phyloP scores from a whole-genome alignment of 2,329 filamentous ascomycete genomes.

The Hortaea sp. region DNA sequence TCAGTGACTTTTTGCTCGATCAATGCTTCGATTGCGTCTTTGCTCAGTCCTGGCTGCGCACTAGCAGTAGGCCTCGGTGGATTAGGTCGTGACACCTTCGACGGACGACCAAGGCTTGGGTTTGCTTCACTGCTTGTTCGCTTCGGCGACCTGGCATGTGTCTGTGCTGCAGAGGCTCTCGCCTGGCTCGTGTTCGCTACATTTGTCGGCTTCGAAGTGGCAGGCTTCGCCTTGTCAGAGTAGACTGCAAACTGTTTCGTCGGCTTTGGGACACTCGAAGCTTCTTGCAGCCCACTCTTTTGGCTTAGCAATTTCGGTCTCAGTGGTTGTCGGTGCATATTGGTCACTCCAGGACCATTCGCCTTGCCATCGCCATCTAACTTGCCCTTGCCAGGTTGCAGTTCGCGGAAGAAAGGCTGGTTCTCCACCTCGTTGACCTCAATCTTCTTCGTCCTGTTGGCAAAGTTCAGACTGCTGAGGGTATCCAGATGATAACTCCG shows the following conservation, averaged over 20 bases:
- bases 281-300: slow-evolving; percentile 48
- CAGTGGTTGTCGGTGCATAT: slow-evolving; percentile 59
- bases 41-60: slow-evolving; percentile 31
- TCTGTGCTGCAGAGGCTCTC: slow-evolving; percentile 3
- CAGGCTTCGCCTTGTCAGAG: slow-evolving; percentile 57
- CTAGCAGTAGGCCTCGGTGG: slow-evolving; percentile 1
- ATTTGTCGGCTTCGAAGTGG: slow-evolving; percentile 6
- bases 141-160: slow-evolving; percentile 22
- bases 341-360: slow-evolving; percentile 23
- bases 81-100: slow-evolving; percentile 29
- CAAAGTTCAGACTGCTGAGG: slow-evolving; percentile 86
- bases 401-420: slow-evolving; percentile 62
- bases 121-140: slow-evolving; percentile 36
- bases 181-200: slow-evolving; percentile 18
- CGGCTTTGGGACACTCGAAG: slow-evolving; percentile 53
- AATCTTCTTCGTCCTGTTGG: slow-evolving; percentile 90
- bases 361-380: slow-evolving; percentile 27
- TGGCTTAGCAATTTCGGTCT: slow-evolving; percentile 65
- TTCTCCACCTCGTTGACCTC: slow-evolving; percentile 94
- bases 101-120: slow-evolving; percentile 27
- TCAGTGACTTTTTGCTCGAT: slow-evolving; percentile 88
- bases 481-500: slow-evolving; percentile 90
- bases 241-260: slow-evolving; percentile 81
- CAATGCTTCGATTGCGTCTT: slow-evolving; percentile 74
- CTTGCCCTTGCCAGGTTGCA: slow-evolving; percentile 19